Conservation (phyloP, 768 basidiomycete genomes). For the Pleurotus cornucopiae region DNA sequence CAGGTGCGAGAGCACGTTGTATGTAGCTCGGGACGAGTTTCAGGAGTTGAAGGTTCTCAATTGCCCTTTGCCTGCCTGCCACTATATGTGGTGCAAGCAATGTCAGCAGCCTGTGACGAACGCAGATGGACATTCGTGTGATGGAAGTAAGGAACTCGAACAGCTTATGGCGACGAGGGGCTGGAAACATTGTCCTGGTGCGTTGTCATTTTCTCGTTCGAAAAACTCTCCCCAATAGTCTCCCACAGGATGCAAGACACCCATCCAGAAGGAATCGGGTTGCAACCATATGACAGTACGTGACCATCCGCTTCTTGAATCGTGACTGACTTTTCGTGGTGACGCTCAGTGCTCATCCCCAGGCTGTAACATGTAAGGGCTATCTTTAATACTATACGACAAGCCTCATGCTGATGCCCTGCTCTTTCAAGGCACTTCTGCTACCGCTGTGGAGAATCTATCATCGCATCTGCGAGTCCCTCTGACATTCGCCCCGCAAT, state of each 20-base stretch:
- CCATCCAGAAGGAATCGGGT: constrained; percentile 46
- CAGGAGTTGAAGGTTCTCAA: constrained; percentile 25
- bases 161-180: constrained; percentile 40
- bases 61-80: constrained; percentile 40
- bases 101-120: constrained; percentile 34
- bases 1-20: constrained; percentile 37
- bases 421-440: constrained; percentile 12
- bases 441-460: constrained; percentile 10
- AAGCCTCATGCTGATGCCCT: neutral
- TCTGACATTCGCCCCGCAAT: neutral
- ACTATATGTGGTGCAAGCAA: constrained; percentile 47
- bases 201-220: neutral
- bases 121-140: constrained; percentile 41
- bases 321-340: neutral
- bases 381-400: too few relatives aligned
- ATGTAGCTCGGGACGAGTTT: constrained; percentile 42
- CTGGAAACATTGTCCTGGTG: constrained; percentile 51
- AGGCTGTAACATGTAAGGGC: constrained; percentile 44
- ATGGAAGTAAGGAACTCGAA: constrained; percentile 44
- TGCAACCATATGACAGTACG: constrained; percentile 61
- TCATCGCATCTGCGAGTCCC: constrained; percentile 9
- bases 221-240: too few relatives aligned
- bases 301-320: neutral
- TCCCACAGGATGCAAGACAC: constrained; percentile 38
- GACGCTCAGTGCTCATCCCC: constrained; percentile 45